phyloP scores from a whole-genome alignment of 768 basidiomycete species.

The Rhodotorula diobovata region DNA sequence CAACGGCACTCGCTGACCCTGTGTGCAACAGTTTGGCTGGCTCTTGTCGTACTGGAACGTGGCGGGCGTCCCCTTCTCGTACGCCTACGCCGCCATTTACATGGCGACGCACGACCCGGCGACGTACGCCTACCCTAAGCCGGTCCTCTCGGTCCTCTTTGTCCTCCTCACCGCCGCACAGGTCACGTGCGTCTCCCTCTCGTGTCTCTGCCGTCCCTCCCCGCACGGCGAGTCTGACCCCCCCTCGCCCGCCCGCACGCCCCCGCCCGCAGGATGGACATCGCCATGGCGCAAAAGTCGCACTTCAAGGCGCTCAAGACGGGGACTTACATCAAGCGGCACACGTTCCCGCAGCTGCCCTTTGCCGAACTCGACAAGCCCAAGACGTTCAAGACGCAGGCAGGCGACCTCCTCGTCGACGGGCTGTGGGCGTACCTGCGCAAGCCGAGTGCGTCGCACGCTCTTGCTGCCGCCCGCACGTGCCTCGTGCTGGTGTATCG shows the following conservation, averaged over 20 bases:
- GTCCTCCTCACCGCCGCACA: conserved; percentile 74
- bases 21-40: conserved; percentile 36
- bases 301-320: conserved; percentile 90
- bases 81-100: conserved; percentile 94
- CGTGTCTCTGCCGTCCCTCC: not conserved
- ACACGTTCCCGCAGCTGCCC: conserved; percentile 90
- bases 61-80: conserved; percentile 89
- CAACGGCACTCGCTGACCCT: not conserved
- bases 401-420: conserved; percentile 82
- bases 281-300: conserved; percentile 92
- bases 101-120: conserved; percentile 92
- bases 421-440: conserved; percentile 94
- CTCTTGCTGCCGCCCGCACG: not conserved
- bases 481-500: not conserved
- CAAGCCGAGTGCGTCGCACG: conserved; percentile 66
- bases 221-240: not conserved
- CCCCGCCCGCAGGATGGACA: conserved; percentile 68
- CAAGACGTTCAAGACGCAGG: conserved; percentile 83
- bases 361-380: conserved; percentile 78
- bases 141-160: conserved; percentile 67
- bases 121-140: conserved; percentile 77
- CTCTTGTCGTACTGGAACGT: conserved; percentile 44
- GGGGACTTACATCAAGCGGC: conserved; percentile 53
- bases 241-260: too few relatives aligned
- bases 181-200: conserved; percentile 60